Percentiles rank a stretch among this genome's conserved stretches.
Conservation (phyloP, 345 rosid species). For the Atalantia buxifolia region DNA sequence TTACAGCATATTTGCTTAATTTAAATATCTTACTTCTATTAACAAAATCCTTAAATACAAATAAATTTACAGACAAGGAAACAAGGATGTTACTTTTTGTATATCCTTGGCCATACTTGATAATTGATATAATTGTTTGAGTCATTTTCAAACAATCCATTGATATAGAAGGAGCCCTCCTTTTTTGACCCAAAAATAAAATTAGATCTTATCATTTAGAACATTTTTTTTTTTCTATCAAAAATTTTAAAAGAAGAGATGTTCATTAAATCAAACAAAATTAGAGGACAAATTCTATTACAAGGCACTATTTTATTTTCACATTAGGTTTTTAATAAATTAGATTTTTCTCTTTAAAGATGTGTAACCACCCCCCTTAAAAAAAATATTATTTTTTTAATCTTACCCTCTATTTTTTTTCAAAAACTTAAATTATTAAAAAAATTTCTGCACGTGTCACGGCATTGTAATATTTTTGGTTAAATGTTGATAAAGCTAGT, state of each 20-base stretch:
- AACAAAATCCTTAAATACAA: neutral
- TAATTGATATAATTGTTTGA: neutral
- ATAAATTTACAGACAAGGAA: neutral
- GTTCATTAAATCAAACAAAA: neutral
- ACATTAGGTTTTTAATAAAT: neutral
- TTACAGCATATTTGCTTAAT: slow-evolving; percentile 1
- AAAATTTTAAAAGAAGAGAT: too few species aligned
- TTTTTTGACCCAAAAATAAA: neutral
- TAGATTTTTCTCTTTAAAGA: neutral
- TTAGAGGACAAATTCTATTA: neutral
- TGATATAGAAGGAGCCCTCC: neutral
- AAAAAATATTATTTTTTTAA: too few species aligned
- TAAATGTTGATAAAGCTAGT: too few species aligned
- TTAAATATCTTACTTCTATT: neutral
- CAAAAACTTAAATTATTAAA: too few species aligned
- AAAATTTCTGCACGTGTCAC: too few species aligned
- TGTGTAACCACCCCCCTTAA: neutral
- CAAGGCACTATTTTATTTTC: neutral
- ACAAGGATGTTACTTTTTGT: neutral
- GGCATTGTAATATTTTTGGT: too few species aligned
- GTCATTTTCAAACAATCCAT: neutral
- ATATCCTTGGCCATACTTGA: neutral
- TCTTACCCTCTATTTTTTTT: too few species aligned
- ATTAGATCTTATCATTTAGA: too few species aligned
- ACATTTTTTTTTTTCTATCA: too few species aligned